These are phyloP conservation scores for Acaromyces ingoldii DNA, from an alignment of 1,284 basidiomycete species.

Conservation along the genomic window DNA sequence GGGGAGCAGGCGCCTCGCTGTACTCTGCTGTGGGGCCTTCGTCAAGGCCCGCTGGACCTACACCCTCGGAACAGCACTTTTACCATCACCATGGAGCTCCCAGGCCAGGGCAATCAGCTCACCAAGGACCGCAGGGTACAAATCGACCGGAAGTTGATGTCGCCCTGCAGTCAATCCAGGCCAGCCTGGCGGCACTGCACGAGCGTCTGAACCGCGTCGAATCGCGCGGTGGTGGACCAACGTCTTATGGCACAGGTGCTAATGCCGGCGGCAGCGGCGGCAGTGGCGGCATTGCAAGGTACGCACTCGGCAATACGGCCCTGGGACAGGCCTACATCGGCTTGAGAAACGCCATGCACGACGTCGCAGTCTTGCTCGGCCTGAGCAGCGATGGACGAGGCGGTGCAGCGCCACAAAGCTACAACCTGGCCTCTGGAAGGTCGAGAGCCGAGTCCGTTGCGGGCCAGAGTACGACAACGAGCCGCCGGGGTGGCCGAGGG, in stretches of 20 bases:
- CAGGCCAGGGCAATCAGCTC: too few species aligned
- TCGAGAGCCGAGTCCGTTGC: not conserved
- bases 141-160: conserved; percentile 31
- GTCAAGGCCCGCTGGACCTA: not conserved
- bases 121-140: not conserved
- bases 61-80: conserved; percentile 14
- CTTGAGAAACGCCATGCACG: conserved; percentile 19
- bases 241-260: not conserved
- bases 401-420: conserved; percentile 11
- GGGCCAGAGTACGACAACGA: not conserved
- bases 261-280: not conserved
- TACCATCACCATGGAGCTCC: conserved; percentile 11
- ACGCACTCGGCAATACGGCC: too few species aligned
- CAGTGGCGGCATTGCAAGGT: not conserved
- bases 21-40: conserved; percentile 12
- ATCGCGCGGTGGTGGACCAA: not conserved
- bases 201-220: conserved; percentile 64
- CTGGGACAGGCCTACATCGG: conserved; percentile 4
- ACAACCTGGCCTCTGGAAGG: conserved; percentile 10
- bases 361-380: conserved; percentile 23
- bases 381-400: conserved; percentile 7
- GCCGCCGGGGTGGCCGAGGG: not conserved
- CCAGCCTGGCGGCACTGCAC: conserved; percentile 78
- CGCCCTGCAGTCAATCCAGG: conserved; percentile 72
- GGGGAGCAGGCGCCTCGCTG: conserved; percentile 8